phyloP scores from a whole-genome alignment of 2,329 filamentous ascomycete genomes.

The Westerdykella aurantiaca region DNA sequence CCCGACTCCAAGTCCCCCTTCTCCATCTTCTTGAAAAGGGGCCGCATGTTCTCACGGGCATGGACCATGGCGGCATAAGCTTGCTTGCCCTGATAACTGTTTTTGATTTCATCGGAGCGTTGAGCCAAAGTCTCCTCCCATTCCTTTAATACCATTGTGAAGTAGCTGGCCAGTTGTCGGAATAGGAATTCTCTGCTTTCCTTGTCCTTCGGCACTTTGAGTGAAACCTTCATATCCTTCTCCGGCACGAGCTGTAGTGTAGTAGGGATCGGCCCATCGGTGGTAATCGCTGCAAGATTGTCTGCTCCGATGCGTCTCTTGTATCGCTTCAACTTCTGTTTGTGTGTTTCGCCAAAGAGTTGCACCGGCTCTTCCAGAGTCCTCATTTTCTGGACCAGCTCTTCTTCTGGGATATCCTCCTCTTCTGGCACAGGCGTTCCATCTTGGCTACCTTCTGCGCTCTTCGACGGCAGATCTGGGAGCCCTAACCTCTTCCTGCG shows the following conservation, averaged over 20 bases:
- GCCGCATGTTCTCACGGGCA: slow-evolving; percentile 79
- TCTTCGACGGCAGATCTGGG: slow-evolving; percentile 60
- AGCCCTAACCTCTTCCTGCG: slow-evolving; percentile 73
- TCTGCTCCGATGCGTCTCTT: slow-evolving; percentile 52
- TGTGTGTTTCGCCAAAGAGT: slow-evolving; percentile 78
- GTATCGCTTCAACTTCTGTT: slow-evolving; percentile 64
- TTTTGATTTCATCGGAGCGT: slow-evolving; percentile 53
- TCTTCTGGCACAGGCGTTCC: slow-evolving; percentile 38
- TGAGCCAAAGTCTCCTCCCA: slow-evolving; percentile 72
- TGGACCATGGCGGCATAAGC: slow-evolving; percentile 82
- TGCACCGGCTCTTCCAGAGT: slow-evolving; percentile 64
- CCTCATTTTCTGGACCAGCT: slow-evolving; percentile 63
- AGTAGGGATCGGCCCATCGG: slow-evolving; percentile 78
- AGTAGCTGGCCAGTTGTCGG: slow-evolving; percentile 87
- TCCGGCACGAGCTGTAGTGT: slow-evolving; percentile 73
- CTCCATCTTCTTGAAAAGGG: slow-evolving; percentile 86
- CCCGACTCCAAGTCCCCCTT: slow-evolving; percentile 71
- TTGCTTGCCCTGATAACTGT: slow-evolving; percentile 72
- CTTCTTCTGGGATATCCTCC: slow-evolving; percentile 65
- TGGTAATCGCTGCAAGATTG: slow-evolving; percentile 46
- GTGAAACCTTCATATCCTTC: slow-evolving; percentile 75
- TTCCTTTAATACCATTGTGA: slow-evolving; percentile 88
- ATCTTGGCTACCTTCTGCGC: slow-evolving; percentile 42
- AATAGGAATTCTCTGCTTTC: slow-evolving; percentile 67
- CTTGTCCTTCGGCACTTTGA: slow-evolving; percentile 56